Conservation (phyloP, 2,329 filamentous ascomycete species). For the Magnaporthales sp. region DNA sequence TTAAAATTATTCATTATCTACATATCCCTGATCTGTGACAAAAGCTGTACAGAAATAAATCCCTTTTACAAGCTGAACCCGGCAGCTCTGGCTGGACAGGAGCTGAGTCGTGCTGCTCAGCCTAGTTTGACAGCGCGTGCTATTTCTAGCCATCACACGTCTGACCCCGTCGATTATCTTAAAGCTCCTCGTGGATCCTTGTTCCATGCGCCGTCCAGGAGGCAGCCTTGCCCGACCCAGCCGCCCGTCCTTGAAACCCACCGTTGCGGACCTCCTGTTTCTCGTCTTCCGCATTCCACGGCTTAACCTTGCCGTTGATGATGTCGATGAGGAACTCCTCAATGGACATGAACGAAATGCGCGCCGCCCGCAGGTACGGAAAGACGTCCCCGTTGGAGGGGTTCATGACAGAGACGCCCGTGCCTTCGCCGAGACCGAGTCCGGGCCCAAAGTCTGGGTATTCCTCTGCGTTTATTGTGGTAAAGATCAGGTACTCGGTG, state of each 20-base stretch:
- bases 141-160: neutral
- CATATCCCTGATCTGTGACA: neutral
- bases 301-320: constrained; percentile 29
- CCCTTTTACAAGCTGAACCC: neutral
- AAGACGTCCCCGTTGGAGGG: constrained; percentile 34
- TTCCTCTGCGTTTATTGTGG: constrained; percentile 34
- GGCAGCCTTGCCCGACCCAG: neutral
- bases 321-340: constrained; percentile 36
- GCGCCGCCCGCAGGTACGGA: constrained; percentile 20
- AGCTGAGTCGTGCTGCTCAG: neutral
- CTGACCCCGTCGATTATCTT: neutral
- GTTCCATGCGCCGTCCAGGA: neutral
- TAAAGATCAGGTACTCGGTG: constrained; percentile 36
- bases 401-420: constrained; percentile 34
- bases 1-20: neutral
- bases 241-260: neutral
- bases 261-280: neutral
- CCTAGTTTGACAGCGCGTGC: neutral
- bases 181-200: neutral
- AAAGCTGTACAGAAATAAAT: neutral
- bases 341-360: constrained; percentile 24
- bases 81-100: neutral
- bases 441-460: constrained; percentile 35
- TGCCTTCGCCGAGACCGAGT: constrained; percentile 12
- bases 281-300: constrained; percentile 19